Base-by-base conservation (phyloP, 805 yeast genomes). In the Metschnikowia lochheadii region DNA sequence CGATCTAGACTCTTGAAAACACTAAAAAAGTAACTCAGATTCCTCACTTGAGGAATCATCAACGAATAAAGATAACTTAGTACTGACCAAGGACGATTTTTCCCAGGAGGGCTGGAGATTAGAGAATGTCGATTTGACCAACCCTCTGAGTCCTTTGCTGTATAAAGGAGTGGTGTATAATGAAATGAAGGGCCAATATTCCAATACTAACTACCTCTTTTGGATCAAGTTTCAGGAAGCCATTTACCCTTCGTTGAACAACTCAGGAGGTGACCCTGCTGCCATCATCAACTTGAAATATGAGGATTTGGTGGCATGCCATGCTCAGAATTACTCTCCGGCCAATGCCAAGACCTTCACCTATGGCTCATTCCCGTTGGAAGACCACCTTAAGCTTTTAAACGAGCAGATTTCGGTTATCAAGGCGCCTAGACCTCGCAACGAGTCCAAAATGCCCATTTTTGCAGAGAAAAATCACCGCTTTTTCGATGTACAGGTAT, bases 31-130 rank as follows among this genome's bases (percentile, higher is more conserved):
- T n/a, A n/a, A n/a, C n/a, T n/a, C n/a, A n/a, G n/a, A n/a, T n/a
- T n/a, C n/a, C n/a, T n/a, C n/a, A n/a, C n/a, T n/a, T n/a, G n/a
- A n/a, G n/a, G n/a, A n/a, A n/a, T n/a, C n/a, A n/a, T n/a, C n/a
- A n/a, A n/a, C n/a, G n/a, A n/a, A n/a, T n/a, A n/a, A n/a, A n/a
- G n/a, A n/a, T n/a, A n/a, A n/a, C n/a, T n/a, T n/a, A n/a, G n/a
- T n/a, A n/a, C n/a, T 94, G 51, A 78, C 85, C 32, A 78, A 80
- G 54, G 84, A 84, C 50, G 98, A 94, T 67, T 94, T 94, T 64
- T 77, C 77, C 55, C 99, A 94, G 71, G 99, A 94, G 70, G 99
- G 99, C 35, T 94, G 99, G 99, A 82, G 99, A 63, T 71, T 94
- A 37, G 99, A 94, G 66, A 81, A 89, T 57, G 79, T 79, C 48